Evolutionary conservation across 768 basidiomycete species (phyloP), one percentile per base, ranked within the genome.

Genomic region (Suillus brevipes): DNA sequence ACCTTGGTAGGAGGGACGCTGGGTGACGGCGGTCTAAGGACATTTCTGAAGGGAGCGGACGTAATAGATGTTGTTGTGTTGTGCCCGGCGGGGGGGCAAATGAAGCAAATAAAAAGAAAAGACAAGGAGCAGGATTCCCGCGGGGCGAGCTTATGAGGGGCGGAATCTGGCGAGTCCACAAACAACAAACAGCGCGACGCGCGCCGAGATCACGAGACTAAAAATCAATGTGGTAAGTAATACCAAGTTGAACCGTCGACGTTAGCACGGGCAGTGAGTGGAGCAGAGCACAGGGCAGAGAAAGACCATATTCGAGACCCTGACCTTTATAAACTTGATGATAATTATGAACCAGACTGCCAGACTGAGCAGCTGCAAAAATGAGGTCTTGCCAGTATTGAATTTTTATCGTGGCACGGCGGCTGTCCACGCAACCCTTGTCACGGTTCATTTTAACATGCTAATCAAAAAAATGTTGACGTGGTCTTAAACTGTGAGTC

Each of bases 1-100:
- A 83, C 63, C 85, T 80, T 67, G 91, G 90, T 61, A 95, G 75
- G 71, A 97, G 92, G 34, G 95, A 97, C 60, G 90, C 89, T 49
- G 92, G 92, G 70, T 91, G 88, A 74, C 79, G 79, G 72, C 76
- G 78, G 69, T 79, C 76, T 61, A 63, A 57, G 73, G 77, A 74
- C 74, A 83, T 81, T 63, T 63, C 66, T 31, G 67, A 55, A 73
- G 76, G 75, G 71, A 75, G 74, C 75, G 62, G 75, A 67, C 71
- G 65, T 71, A 71, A 74, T 79, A 74, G 72, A 66, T 68, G 73
- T 62, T 72, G 75, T 76, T 66, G 67, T 61, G 53, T 65, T 31
- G 55, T 43, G 40, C 63, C 60, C 62, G 47, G 37, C 50, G 56
- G 60, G 31, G 31, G 64, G 55, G 60, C 63, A 63, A 67, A 76